A percentile compares a stretch with the other conserved stretches of the same genome.
Conservation (phyloP, 2,329 filamentous ascomycete genomes). For the Colletotrichum spinosum region DNA sequence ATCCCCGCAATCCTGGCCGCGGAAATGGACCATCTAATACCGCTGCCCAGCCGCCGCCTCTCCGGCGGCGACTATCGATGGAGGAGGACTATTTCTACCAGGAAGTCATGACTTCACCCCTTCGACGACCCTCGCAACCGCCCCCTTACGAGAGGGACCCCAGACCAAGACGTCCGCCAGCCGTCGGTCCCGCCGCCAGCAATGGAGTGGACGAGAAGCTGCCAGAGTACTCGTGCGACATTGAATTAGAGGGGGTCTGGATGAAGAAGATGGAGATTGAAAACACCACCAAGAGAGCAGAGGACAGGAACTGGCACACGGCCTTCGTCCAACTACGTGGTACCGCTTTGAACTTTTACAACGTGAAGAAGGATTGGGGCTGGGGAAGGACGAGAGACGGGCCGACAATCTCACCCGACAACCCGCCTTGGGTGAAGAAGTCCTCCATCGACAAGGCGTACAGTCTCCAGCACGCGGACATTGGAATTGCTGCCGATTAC, state of each 20-base stretch:
- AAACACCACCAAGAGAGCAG: conserved; percentile 71
- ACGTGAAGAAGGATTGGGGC: conserved; percentile 68
- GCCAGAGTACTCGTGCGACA: conserved; percentile 68
- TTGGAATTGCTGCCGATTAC: conserved; percentile 79
- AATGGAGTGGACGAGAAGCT: conserved; percentile 52
- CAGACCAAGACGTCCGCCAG: conserved; percentile 41
- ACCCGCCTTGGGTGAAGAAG: conserved; percentile 62
- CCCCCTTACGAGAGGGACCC: conserved; percentile 56
- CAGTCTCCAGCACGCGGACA: conserved; percentile 79
- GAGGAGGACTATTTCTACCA: conserved; percentile 67
- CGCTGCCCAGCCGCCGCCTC: conserved; percentile 50
- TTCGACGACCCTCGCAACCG: conserved; percentile 58
- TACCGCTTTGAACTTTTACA: conserved; percentile 75
- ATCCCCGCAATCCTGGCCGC: conserved; percentile 36
- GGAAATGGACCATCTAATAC: conserved; percentile 43
- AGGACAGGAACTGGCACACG: conserved; percentile 72
- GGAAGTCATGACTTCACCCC: conserved; percentile 60
- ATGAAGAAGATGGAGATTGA: conserved; percentile 75
- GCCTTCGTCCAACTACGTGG: conserved; percentile 74
- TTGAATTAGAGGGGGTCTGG: conserved; percentile 68
- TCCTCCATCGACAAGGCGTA: conserved; percentile 74
- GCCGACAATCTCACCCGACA: conserved; percentile 61
- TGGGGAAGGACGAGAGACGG: conserved; percentile 60
- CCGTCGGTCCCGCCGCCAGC: conserved; percentile 32
- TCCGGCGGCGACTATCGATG: conserved; percentile 62